phyloP scores from a whole-genome alignment of 371 early-diverging fungal genomes.

The Syncephalastrum monosporum region DNA sequence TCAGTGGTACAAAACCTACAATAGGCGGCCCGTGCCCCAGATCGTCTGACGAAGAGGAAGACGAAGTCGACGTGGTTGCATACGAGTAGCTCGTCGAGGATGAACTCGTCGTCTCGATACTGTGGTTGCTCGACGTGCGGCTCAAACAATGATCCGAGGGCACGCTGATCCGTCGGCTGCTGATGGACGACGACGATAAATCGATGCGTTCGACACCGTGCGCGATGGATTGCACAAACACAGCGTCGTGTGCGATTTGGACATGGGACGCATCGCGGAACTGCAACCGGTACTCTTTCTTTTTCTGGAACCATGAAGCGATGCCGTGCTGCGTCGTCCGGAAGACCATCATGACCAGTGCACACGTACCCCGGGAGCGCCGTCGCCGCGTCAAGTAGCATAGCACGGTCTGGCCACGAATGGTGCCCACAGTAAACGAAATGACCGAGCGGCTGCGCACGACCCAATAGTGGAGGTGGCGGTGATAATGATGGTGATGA shows the following conservation, averaged over 20 bases:
- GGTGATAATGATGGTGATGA: background rate
- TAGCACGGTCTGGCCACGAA: constrained; percentile 2
- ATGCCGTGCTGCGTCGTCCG: background rate
- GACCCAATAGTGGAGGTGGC: constrained; percentile 8
- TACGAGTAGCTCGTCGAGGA: too few relatives aligned
- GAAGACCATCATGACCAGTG: constrained; percentile 3
- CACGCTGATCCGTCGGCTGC: too few relatives aligned
- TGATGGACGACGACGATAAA: too few relatives aligned
- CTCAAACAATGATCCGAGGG: too few relatives aligned
- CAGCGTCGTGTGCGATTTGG: constrained; percentile 11
- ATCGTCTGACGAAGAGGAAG: constrained; percentile 2
- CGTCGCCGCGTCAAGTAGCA: constrained; percentile 10
- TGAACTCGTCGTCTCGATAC: too few relatives aligned
- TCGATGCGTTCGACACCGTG: constrained; percentile 8
- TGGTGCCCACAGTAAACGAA: constrained; percentile 7
- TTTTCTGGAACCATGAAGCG: constrained; percentile 2
- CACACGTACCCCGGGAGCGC: background rate
- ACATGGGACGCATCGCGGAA: constrained; percentile 8
- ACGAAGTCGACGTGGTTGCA: background rate
- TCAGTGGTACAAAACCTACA: constrained; percentile 14
- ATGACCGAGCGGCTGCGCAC: constrained; percentile 9
- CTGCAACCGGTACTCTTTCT: constrained; percentile 11
- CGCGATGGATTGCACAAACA: constrained; percentile 10
- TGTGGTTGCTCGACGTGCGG: too few relatives aligned
- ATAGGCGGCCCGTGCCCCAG: background rate